These are phyloP conservation scores for Dactylonectria macrodidyma DNA, from an alignment of 2,329 filamentous ascomycete genomes.

Conservation along the genomic window DNA sequence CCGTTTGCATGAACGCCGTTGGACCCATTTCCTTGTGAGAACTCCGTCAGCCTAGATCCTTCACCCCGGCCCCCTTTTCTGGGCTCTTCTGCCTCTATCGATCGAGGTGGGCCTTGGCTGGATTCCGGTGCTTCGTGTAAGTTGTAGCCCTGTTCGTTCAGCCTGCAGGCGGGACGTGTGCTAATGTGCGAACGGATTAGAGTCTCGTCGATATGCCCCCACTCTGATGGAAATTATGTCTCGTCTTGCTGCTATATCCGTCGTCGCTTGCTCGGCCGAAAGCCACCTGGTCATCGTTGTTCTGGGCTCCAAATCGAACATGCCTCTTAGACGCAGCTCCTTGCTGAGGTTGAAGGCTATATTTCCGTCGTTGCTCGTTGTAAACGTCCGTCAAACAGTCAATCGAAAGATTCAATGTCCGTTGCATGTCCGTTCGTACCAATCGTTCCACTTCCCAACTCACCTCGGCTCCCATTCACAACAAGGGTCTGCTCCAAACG, in stretches of 20 bases:
- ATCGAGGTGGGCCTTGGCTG: neutral
- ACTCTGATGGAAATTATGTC: slow-evolving; percentile 18
- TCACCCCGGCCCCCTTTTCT: slow-evolving; percentile 5
- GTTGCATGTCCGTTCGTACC: neutral
- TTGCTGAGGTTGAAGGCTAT: neutral
- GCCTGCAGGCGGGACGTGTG: neutral
- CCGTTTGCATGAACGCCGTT: slow-evolving; percentile 26
- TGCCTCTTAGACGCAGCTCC: slow-evolving; percentile 7
- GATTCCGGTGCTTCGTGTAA: slow-evolving; percentile 4
- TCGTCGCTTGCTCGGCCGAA: slow-evolving; percentile 23
- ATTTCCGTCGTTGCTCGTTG: neutral
- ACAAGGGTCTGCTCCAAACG: neutral
- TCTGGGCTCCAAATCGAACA: neutral
- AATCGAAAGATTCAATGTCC: neutral
- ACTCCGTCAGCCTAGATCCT: slow-evolving; percentile 23
- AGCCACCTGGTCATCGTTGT: neutral
- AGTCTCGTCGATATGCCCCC: slow-evolving; percentile 9
- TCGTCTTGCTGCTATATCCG: slow-evolving; percentile 18
- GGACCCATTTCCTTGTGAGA: slow-evolving; percentile 25
- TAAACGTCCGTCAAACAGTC: neutral
- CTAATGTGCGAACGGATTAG: too few species aligned
- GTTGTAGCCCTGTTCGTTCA: slow-evolving; percentile 7
- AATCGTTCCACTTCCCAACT: slow-evolving; percentile 5
- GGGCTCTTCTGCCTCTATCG: slow-evolving; percentile 21
- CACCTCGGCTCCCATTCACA: neutral